Evolutionary conservation across 257 asterid genomes (phyloP).

Genomic region (Handroanthus guayacan): DNA sequence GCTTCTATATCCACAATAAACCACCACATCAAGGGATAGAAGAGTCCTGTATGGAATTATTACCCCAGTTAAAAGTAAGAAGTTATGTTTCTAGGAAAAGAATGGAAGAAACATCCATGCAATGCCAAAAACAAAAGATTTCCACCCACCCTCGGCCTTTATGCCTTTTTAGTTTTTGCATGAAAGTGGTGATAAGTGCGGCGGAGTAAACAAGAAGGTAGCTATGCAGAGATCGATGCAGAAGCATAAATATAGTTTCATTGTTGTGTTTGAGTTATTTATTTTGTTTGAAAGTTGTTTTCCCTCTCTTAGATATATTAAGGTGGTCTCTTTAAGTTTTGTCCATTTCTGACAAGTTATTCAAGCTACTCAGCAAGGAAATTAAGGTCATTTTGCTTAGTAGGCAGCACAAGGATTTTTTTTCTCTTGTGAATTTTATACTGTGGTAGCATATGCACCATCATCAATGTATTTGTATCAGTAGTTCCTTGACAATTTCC

Average conservation of each 20-base stretch:
- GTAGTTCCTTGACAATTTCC: background rate
- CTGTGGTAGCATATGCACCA: background rate
- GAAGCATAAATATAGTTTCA: no score
- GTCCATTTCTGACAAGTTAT: background rate
- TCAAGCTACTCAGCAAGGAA: background rate
- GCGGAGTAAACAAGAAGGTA: conserved; percentile 5
- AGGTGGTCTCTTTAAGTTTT: background rate
- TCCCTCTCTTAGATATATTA: background rate
- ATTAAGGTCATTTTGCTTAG: background rate
- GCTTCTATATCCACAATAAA: conserved; percentile 19
- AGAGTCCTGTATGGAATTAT: background rate
- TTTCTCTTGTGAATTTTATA: background rate
- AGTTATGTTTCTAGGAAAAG: conserved; percentile 20
- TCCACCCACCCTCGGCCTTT: conserved; percentile 5
- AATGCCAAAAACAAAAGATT: conserved; percentile 24
- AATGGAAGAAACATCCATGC: background rate
- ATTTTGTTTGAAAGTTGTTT: background rate
- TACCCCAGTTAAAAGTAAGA: conserved; percentile 4
- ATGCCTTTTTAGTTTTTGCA: conserved; percentile 7
- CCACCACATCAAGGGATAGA: conserved; percentile 27
- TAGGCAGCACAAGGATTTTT: background rate
- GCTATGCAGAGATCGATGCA: no score
- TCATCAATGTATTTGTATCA: background rate
- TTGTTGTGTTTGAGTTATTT: background rate
- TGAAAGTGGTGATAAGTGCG: background rate